Base-by-base conservation (phyloP, 2,329 filamentous ascomycete genomes). In the Penicillium glabrum region DNA sequence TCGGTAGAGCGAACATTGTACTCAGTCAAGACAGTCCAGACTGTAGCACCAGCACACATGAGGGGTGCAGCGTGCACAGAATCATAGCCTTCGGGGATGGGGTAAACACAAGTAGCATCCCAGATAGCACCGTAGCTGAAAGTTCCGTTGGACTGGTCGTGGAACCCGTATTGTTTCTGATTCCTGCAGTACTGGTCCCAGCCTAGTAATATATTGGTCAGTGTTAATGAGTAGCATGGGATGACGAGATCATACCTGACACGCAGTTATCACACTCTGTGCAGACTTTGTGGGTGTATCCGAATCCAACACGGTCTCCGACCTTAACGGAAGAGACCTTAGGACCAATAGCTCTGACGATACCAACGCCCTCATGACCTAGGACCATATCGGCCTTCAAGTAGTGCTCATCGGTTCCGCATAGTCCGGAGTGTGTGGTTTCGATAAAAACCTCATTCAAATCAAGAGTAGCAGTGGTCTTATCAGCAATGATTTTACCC, bases 1-100 rank as follows among this genome's bases (percentile, higher is more conserved):
- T 89, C 89, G 1, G 87, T 89, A 0, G 87, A 84, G 2, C 85
- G 84, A 5, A 90, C 85, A 56, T 63, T 65, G 49, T 73, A 85
- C 24, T 86, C 79, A 31, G 82, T 83, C 10, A 93, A 75, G 0
- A 89, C 88, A 2, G 82, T 82, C 70, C 69, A 77, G 21, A 75
- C 71, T 1, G 75, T 77, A 1, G 69, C 72, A 11, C 75, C 75
- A 13, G 69, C 75, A 48, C 75, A 77, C 61, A 72, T 67, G 51
- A 75, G 52, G 3, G 72, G 72, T 3, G 72, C 72, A 1, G 72
- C 72, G 33, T 70, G 61, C 2, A 65, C 62, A 9, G 63, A 65
- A 11, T 64, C 58, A 39, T 75, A 66, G 5, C 57, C 61, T 19
- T 73, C 67, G 3, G 74, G 74, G 26, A 76, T 71, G 16, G 64